Base-by-base conservation (phyloP, 805 yeast species). In the Pichia insulana region DNA sequence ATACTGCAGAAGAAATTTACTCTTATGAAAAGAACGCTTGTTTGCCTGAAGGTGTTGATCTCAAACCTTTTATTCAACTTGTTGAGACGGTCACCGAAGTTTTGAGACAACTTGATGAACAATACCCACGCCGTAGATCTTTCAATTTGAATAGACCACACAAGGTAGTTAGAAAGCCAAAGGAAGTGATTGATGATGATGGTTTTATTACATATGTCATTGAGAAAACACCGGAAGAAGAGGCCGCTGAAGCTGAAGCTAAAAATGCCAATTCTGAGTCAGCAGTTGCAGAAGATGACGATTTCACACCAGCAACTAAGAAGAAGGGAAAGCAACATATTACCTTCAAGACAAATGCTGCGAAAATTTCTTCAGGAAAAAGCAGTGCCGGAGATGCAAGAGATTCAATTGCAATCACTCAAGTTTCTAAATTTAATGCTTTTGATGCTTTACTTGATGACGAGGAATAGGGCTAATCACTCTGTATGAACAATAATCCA, bases 141-240 rank as follows among this genome's bases (percentile, higher is more conserved):
- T 70, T 80, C 55, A 73, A 80, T 57, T 39, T 40, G 31, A 44
- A 46, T 41, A 32, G 33, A 32, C 35, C 33, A 30, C 44, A 42
- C 34, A 78, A 74, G 57, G 73, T 73, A 63, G 68, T 67, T 52
- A 71, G 69, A 47, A 65, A 63, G 49, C 68, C 67, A 30, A 67
- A 71, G 44, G 71, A 65, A 43, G 67, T 68, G 43, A 73, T 80
- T 30, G 94, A 83, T 57, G 83, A 79, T 44, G 90, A 84, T 48
- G 94, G 94, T 36, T 84, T 92, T 90, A 83, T 83, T 44, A 80
- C 90, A 18, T 63, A 73, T 49, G 64, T 70, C 41, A 67, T 69
- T 52, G 64, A 50, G 39, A 48, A 44, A 26, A 47, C 39, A 10
- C 41, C 32, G 13, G 46, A 36, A 54, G 69, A 74, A 45, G 75